Percentiles rank a stretch among this genome's conserved stretches.
Evolutionary conservation across 1,284 basidiomycete genomes (phyloP).

Genomic region (Pholiota adiposa): DNA sequence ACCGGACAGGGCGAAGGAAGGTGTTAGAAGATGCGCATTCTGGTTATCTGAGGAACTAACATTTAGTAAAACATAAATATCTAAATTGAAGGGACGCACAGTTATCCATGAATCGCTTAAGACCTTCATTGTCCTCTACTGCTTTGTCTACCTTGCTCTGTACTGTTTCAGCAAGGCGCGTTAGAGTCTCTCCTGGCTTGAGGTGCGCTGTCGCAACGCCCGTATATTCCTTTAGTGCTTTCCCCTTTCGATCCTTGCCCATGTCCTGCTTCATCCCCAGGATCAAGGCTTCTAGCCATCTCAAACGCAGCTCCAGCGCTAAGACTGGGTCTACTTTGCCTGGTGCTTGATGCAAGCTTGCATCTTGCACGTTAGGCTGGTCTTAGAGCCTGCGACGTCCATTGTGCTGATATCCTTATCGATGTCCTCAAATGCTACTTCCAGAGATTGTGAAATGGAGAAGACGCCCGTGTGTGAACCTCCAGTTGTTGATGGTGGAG

Average conservation of each 20-base stretch:
- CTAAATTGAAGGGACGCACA: slow-evolving; percentile 48
- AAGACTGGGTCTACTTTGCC: slow-evolving; percentile 60
- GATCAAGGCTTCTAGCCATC: slow-evolving; percentile 78
- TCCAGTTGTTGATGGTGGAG: slow-evolving; percentile 50
- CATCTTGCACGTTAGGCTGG: neutral
- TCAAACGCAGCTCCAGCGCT: slow-evolving; percentile 71
- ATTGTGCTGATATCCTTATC: slow-evolving; percentile 16
- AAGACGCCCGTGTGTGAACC: slow-evolving; percentile 28
- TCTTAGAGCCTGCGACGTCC: neutral
- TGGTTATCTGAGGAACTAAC: slow-evolving; percentile 60
- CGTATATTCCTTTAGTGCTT: slow-evolving; percentile 36
- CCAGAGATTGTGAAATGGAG: slow-evolving; percentile 22
- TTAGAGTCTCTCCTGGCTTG: slow-evolving; percentile 56
- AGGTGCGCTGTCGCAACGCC: slow-evolving; percentile 25
- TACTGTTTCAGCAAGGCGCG: slow-evolving; percentile 60
- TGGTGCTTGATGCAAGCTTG: slow-evolving; percentile 23
- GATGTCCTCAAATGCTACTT: slow-evolving; percentile 15
- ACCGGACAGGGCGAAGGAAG: slow-evolving; percentile 72
- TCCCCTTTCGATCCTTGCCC: slow-evolving; percentile 33
- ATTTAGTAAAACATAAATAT: slow-evolving; percentile 2
- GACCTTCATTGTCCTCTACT: slow-evolving; percentile 68
- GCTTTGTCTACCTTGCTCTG: slow-evolving; percentile 58
- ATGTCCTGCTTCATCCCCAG: slow-evolving; percentile 61
- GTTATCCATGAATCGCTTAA: slow-evolving; percentile 72
- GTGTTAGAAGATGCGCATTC: slow-evolving; percentile 71